Evolutionary conservation across 495 filamentous ascomycete species (phyloP).

Genomic region (Podospora fimiseda): DNA sequence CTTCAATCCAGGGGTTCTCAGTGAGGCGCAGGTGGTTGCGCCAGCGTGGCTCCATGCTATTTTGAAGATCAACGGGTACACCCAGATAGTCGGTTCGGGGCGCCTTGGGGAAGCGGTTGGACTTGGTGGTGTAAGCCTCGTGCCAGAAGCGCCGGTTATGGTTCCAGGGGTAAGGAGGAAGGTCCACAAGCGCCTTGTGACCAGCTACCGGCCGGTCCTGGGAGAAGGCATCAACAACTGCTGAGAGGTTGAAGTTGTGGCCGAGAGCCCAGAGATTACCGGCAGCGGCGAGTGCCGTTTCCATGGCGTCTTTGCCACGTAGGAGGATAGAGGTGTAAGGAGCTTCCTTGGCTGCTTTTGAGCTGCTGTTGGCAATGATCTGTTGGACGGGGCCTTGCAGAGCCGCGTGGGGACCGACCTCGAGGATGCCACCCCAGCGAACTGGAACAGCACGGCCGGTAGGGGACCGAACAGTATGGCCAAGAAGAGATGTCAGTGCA

Average conservation of each 20-base stretch:
- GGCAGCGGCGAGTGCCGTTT: slow-evolving; percentile 18
- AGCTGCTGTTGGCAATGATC: slow-evolving; percentile 13
- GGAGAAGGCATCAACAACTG: slow-evolving; percentile 14
- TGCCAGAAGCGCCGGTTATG: slow-evolving; percentile 34
- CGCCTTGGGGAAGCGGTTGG: slow-evolving; percentile 32
- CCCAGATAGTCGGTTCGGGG: slow-evolving; percentile 44
- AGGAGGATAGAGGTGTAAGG: slow-evolving; percentile 10
- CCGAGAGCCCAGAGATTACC: slow-evolving; percentile 31
- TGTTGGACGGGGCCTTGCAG: slow-evolving; percentile 30
- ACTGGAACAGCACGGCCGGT: neutral
- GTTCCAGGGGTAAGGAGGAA: slow-evolving; percentile 34
- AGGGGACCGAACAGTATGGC: neutral
- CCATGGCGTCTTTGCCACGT: slow-evolving; percentile 18
- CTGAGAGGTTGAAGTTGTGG: slow-evolving; percentile 30
- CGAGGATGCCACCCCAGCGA: slow-evolving; percentile 20
- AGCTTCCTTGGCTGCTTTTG: slow-evolving; percentile 1
- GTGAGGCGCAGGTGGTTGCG: slow-evolving; percentile 34
- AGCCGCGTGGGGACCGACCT: slow-evolving; percentile 46
- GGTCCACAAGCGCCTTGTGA: slow-evolving; percentile 16
- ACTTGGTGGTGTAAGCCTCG: slow-evolving; percentile 33
- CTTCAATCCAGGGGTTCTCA: slow-evolving; percentile 39
- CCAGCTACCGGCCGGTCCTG: neutral
- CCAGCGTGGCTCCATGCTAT: slow-evolving; percentile 38
- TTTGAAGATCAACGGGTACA: slow-evolving; percentile 25
- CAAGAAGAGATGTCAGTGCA: neutral